Percentiles rank a stretch among this genome's conserved stretches.
phyloP scores from a whole-genome alignment of 2,329 filamentous ascomycete genomes.

The Fusarium zealandicum region DNA sequence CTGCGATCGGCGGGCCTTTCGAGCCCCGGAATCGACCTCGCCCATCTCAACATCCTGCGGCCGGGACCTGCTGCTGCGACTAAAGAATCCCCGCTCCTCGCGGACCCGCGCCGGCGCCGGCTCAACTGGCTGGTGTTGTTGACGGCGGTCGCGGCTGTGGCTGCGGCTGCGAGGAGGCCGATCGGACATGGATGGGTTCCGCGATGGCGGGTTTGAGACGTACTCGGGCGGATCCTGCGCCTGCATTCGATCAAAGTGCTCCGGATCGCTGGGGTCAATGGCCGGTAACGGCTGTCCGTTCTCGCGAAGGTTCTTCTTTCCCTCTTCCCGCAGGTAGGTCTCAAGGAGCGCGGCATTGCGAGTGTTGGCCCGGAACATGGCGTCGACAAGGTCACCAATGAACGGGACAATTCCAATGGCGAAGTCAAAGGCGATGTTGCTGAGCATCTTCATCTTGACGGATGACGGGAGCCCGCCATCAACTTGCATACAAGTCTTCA shows the following conservation, averaged over 20 bases:
- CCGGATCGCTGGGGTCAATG: conserved; percentile 60
- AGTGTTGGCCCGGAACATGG: conserved; percentile 76
- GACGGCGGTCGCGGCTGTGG: conserved; percentile 21
- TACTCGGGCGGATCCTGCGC: conserved; percentile 41
- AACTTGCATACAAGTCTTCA: conserved; percentile 74
- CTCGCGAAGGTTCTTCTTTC: conserved; percentile 62
- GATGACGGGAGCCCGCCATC: conserved; percentile 75
- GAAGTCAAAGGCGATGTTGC: conserved; percentile 81
- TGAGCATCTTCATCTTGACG: conserved; percentile 74
- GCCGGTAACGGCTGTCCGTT: conserved; percentile 56
- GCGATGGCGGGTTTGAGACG: conserved; percentile 39
- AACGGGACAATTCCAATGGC: conserved; percentile 76
- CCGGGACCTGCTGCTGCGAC: conserved; percentile 41
- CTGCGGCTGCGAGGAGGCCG: conserved; percentile 28
- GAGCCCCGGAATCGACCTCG: conserved; percentile 19
- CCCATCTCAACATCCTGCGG: conserved; percentile 45
- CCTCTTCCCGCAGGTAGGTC: conserved; percentile 71
- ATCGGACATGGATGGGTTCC: conserved; percentile 35
- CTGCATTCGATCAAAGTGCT: conserved; percentile 56
- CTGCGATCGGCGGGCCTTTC: conserved; percentile 31
- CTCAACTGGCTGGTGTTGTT: conserved; percentile 31
- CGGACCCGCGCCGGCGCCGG: conserved; percentile 43
- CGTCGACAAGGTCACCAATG: conserved; percentile 77
- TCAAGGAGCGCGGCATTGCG: conserved; percentile 76
- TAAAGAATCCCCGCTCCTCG: conserved; percentile 40